Base-by-base conservation (phyloP, 2,329 filamentous ascomycete genomes). In the Paecilomyces sp. region DNA sequence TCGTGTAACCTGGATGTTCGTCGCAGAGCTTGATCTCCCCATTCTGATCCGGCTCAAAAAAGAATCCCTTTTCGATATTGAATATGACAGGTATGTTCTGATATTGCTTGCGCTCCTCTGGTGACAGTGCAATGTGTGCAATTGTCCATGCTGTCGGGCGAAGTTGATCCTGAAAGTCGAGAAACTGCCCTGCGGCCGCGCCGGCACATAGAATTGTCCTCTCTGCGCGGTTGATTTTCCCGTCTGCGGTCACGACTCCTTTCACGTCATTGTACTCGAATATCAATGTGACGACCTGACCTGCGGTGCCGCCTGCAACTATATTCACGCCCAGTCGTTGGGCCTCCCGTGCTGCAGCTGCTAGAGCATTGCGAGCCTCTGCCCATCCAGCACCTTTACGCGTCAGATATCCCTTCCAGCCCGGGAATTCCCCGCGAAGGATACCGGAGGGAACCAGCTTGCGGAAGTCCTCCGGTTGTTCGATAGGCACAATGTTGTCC, bases 1-100 rank as follows among this genome's bases (percentile, higher is more conserved):
- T 83, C 58, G 78, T 80, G 62, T 84, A 85, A 2, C 82, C 82
- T 0, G 82, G 82, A 59, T 84, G 82, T 63, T 85, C 82, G 61
- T 85, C 82, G 57, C 70, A 72, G 52, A 75, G 70, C 57, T 75
- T 76, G 1, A 76, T 66, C 60, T 75, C 63, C 68, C 69, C 70
- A 24, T 75, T 67, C 31, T 69, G 70, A 65, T 83, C 58, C 73
- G 75, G 57, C 59, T 81, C 79, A 68, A 81, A 81, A 67, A 81
- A 81, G 69, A 81, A 81, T 0, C 79, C 79, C 25, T 75, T 67
- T 2, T 78, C 76, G 36, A 77, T 73, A 30, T 81, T 77, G 62
- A 81, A 81, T 1, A 81, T 69, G 0, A 84, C 79, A 0, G 81
- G 82, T 0, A 84, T 66, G 28, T 80, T 68, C 54, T 71, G 78